Percentiles rank a stretch among this genome's conserved stretches.
Conservation (phyloP, 768 basidiomycete genomes). For the Peribolospora kevripleyi region DNA sequence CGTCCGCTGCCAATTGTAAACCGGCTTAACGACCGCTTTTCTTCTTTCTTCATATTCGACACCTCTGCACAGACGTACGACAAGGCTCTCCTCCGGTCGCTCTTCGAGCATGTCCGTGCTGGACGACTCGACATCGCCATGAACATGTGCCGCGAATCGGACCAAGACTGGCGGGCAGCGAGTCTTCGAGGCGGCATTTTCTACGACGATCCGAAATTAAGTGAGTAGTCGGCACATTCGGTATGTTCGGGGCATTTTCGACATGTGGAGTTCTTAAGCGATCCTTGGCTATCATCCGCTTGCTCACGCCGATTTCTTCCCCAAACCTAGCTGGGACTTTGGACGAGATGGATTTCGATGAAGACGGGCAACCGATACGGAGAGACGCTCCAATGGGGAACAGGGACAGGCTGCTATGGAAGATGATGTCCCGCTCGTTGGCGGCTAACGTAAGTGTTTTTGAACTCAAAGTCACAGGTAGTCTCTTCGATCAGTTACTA, state of each 20-base stretch:
- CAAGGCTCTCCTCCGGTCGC: slow-evolving; percentile 43
- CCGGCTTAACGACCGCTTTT: background rate
- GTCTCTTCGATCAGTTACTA: background rate
- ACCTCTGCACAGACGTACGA: slow-evolving; percentile 40
- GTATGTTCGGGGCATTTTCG: background rate
- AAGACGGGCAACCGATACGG: slow-evolving; percentile 22
- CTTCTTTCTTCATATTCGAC: background rate
- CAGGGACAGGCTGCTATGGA: slow-evolving; percentile 56
- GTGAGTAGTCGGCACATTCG: slow-evolving; percentile 24
- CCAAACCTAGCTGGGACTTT: slow-evolving; percentile 29
- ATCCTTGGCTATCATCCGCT: background rate
- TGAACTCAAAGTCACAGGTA: background rate
- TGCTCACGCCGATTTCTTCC: background rate
- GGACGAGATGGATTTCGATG: slow-evolving; percentile 19
- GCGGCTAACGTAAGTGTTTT: slow-evolving; percentile 42
- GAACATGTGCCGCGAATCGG: slow-evolving; percentile 50
- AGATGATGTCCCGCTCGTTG: slow-evolving; percentile 51
- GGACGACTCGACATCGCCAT: slow-evolving; percentile 68
- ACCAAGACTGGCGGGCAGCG: slow-evolving; percentile 81
- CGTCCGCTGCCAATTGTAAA: background rate
- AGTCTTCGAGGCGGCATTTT: slow-evolving; percentile 58
- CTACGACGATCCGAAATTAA: slow-evolving; percentile 47
- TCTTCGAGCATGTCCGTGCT: slow-evolving; percentile 60
- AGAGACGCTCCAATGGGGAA: slow-evolving; percentile 44
- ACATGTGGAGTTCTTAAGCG: background rate